Base-by-base conservation (phyloP, 2,329 filamentous ascomycete species). In the Botrytis pseudocinerea region DNA sequence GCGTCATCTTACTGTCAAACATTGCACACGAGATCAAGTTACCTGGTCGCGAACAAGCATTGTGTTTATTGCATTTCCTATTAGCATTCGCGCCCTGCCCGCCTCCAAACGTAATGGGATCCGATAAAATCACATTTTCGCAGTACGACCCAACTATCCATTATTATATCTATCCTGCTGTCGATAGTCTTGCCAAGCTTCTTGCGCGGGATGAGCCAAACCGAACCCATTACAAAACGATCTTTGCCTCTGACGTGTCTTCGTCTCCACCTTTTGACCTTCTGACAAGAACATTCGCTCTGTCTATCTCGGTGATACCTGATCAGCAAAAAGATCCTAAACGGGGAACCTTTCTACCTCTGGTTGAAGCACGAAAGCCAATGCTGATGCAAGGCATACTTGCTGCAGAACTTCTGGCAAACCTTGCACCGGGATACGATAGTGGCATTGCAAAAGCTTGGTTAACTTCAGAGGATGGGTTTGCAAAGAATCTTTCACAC, bases 151-250 rank as follows among this genome's bases (percentile, higher is more conserved):
- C 96, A 0, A 85, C 88, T 16, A 83, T 94, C 44, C 95, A 99
- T 81, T 91, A 92, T 60, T 98, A 98, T 81, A 89, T 97, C 1
- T 95, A 95, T 4, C 90, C 93, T 54, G 96, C 96, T 1, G 89
- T 98, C 28, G 96, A 99, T 81, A 92, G 92, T 65, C 85, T 98
- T 40, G 95, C 96, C 2, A 98, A 98, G 82, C 85, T 99, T 4
- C 86, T 99, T 40, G 95, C 96, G 6, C 89, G 95, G 69, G 96
- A 98, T 80, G 95, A 98, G 78, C 95, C 96, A 0, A 99, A 99
- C 79, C 87, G 96, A 75, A 90, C 90, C 4, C 91, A 93, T 78
- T 98, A 95, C 84, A 93, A 92, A 81, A 86, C 89, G 59, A 92
- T 98, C 16, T 97, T 98, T 78, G 85, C 90, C 32, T 87, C 91